Evolutionary conservation across 371 early-diverging fungal genomes (phyloP).

Genomic region (Actinomucor elegans): DNA sequence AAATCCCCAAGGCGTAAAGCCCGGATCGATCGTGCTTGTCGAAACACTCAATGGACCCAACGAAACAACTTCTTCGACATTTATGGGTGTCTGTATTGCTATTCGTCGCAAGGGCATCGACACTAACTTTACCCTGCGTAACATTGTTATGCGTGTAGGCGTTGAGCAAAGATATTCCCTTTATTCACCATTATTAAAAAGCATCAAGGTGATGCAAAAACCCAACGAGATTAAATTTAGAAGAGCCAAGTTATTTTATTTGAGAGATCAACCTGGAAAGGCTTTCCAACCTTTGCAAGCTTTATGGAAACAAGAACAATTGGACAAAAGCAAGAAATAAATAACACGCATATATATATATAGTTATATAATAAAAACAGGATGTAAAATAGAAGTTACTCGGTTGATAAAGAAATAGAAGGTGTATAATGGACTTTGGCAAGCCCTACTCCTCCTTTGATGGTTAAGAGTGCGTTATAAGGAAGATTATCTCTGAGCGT

Average conservation of each 20-base stretch:
- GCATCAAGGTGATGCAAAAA: conserved; percentile 69
- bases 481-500: conserved; percentile 26
- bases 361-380: neutral
- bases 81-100: conserved; percentile 82
- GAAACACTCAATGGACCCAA: conserved; percentile 71
- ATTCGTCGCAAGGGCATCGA: conserved; percentile 79
- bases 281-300: conserved; percentile 62
- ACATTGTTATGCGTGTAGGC: conserved; percentile 79
- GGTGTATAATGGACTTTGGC: conserved; percentile 24
- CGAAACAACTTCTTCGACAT: conserved; percentile 65
- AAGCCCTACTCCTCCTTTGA: conserved; percentile 34
- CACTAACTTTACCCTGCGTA: conserved; percentile 79
- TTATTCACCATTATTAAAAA: conserved; percentile 84
- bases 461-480: conserved; percentile 21
- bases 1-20: conserved; percentile 53
- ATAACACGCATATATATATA: too few species aligned
- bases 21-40: conserved; percentile 75
- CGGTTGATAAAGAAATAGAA: conserved; percentile 4
- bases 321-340: conserved; percentile 27
- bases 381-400: neutral
- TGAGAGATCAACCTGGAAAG: conserved; percentile 79
- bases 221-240: conserved; percentile 60
- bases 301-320: conserved; percentile 54
- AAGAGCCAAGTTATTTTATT: conserved; percentile 79
- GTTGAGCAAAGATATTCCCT: conserved; percentile 80